Conservation (phyloP, 306 rosid genomes). For the Lagenaria siceraria region DNA sequence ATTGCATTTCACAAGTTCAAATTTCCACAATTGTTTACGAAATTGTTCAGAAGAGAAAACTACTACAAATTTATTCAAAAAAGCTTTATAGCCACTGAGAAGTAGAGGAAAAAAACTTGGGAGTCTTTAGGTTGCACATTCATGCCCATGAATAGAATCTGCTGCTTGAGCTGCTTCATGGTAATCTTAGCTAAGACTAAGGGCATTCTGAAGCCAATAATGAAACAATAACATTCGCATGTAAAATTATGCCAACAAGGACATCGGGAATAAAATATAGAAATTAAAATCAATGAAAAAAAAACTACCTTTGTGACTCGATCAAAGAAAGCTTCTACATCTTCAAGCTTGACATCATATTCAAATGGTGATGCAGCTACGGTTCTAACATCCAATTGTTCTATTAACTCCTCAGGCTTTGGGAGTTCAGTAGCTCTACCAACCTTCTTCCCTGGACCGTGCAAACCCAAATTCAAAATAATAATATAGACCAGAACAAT, state of each 20-base stretch:
- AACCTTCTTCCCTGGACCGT: conserved; percentile 43
- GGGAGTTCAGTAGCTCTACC: conserved; percentile 53
- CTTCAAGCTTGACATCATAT: conserved; percentile 61
- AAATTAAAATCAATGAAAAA: not conserved
- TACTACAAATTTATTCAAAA: not conserved
- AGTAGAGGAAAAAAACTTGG: too few species aligned
- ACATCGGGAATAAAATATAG: not conserved
- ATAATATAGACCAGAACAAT: not conserved
- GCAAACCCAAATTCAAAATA: not conserved
- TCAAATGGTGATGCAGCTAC: conserved; percentile 71
- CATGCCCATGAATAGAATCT: too few species aligned
- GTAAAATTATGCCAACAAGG: not conserved
- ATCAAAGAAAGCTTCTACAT: conserved; percentile 44
- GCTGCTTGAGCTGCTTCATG: too few species aligned
- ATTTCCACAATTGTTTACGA: not conserved
- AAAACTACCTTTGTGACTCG: conserved; percentile 49
- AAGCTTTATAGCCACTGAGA: not conserved
- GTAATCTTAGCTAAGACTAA: not conserved
- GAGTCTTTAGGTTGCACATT: too few species aligned
- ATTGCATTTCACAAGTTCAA: too few species aligned
- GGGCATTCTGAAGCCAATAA: not conserved
- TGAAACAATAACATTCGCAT: not conserved
- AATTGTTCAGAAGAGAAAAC: not conserved
- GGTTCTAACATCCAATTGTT: conserved; percentile 72
- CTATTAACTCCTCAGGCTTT: conserved; percentile 60